A percentile compares a stretch with the other conserved stretches of the same genome.
Conservation (phyloP, 768 basidiomycete genomes). For the Lentinula sp. region DNA sequence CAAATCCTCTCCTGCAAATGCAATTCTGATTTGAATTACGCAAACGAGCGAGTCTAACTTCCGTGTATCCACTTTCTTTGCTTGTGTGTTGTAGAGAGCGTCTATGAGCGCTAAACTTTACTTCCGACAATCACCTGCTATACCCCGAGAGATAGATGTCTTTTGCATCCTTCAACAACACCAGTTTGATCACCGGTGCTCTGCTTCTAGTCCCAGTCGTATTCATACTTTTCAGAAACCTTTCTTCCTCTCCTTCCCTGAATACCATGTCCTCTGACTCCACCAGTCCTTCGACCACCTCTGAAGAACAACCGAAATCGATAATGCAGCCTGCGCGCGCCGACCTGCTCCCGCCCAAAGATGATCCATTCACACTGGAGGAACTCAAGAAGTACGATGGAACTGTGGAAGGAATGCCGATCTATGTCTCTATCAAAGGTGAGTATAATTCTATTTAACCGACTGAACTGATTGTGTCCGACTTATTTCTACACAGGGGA, state of each 20-base stretch:
- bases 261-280: neutral
- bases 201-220: neutral
- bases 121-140: neutral
- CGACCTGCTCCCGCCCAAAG: conserved; percentile 66
- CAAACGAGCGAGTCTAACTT: too few relatives aligned
- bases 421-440: conserved; percentile 95
- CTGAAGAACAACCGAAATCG: conserved; percentile 35
- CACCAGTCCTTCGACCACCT: conserved; percentile 7
- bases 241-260: neutral
- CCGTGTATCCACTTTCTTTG: too few relatives aligned
- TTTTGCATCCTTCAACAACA: neutral
- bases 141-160: neutral
- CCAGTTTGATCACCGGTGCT: neutral
- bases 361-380: conserved; percentile 69
- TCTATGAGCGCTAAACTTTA: neutral
- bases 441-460: conserved; percentile 3
- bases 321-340: conserved; percentile 66
- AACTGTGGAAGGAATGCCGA: conserved; percentile 53
- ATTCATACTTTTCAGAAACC: neutral
- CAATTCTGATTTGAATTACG: too few relatives aligned
- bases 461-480: neutral
- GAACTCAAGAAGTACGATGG: conserved; percentile 73
- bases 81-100: too few relatives aligned
- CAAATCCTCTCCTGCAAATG: too few relatives aligned
- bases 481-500: neutral